Base-by-base conservation (phyloP, 805 yeast species). In the Hanseniaspora mollemarum region DNA sequence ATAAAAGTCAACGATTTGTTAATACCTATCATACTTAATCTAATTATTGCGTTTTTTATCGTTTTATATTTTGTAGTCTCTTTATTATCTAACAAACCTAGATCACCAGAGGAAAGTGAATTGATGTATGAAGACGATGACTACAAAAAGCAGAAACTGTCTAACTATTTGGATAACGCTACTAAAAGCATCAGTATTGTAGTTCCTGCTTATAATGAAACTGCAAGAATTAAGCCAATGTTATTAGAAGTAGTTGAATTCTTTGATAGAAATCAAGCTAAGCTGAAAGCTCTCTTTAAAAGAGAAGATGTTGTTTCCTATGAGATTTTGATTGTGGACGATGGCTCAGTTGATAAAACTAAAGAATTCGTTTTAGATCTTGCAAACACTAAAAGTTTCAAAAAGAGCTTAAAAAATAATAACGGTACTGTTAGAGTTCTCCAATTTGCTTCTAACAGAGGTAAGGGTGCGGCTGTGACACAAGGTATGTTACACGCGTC, bases 381-480 rank as follows among this genome's bases (percentile, higher is more conserved):
- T 63, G 74, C 77, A 1, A 58, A 66, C 8, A 21, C 22, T 9
- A 68, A 74, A 43, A 71, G 73, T 54, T 62, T 69, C 3, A 63
- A 80, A 33, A 53, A 62, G 33, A 80, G 85, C 0, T 83, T 78
- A 45, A 73, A 73, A 49, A 18, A 22, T 19, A 18, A 29, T 4
- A 41, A 35, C 13, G 42, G 46, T 3, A 21, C 28, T 7, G 59
- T 92, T 60, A 71, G 90, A 57, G 87, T 86, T 40, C 72, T 85
- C n/a, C 73, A 72, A 56, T 72, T 92, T 55, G 76, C 67, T 22
- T 64, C 76, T 55, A 92, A 92, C 64, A 74, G 98, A 59, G 98
- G 98, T 24, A 90, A 90, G 67, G 94, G 94, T 32, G 96, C 97
- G 12, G 98, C 97, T 0, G 97, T 92, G 0, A 79, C 94, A 16